Conservation (phyloP, 139 green algal genomes). For the Nannochloris sp. region DNA sequence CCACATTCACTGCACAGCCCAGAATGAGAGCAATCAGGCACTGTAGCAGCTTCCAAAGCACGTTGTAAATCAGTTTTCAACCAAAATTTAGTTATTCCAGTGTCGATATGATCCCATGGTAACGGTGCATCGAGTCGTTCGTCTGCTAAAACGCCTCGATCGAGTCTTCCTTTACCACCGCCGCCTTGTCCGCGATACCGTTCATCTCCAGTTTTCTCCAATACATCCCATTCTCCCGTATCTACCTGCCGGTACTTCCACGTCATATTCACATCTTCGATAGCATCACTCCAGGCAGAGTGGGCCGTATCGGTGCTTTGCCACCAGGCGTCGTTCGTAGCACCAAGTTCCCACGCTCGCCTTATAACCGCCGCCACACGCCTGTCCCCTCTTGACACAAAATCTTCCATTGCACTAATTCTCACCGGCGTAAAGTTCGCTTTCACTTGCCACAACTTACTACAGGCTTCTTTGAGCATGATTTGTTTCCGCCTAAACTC, state of each 20-base stretch:
- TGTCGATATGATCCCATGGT: constrained; percentile 72
- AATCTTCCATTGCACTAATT: constrained; percentile 69
- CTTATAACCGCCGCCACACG: constrained; percentile 39
- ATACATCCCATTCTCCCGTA: constrained; percentile 62
- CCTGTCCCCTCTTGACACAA: constrained; percentile 50
- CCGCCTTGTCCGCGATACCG: constrained; percentile 47
- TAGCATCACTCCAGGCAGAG: constrained; percentile 44
- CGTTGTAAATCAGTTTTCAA: constrained; percentile 68
- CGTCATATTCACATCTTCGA: constrained; percentile 52
- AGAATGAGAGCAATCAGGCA: constrained; percentile 66
- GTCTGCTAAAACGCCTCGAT: constrained; percentile 53
- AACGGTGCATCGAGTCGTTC: constrained; percentile 55
- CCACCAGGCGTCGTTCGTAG: constrained; percentile 69
- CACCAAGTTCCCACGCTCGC: constrained; percentile 64
- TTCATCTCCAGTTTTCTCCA: constrained; percentile 59
- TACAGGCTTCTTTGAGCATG: constrained; percentile 43
- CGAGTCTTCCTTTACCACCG: constrained; percentile 59
- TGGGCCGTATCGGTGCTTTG: constrained; percentile 28
- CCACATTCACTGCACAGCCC: constrained; percentile 62
- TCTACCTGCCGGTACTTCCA: constrained; percentile 61
- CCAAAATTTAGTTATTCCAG: constrained; percentile 65
- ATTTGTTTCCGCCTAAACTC: constrained; percentile 64
- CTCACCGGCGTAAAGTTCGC: constrained; percentile 49
- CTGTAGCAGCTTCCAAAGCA: constrained; percentile 59
- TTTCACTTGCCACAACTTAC: constrained; percentile 50